These are phyloP conservation scores for Pythium inflatum DNA, from an alignment of 352 stramenopile species.

Conservation along the genomic window DNA sequence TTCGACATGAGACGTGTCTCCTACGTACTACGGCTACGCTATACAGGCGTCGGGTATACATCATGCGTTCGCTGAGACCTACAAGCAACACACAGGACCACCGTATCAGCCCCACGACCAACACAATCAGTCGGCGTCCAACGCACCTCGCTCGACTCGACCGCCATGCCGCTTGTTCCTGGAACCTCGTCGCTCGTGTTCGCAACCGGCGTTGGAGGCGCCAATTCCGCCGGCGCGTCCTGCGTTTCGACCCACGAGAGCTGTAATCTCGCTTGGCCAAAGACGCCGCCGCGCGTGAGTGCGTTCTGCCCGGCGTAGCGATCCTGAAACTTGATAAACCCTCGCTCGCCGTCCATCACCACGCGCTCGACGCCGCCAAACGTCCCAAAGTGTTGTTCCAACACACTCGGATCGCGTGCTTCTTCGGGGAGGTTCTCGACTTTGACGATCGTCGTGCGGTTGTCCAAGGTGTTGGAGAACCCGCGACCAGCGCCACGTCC, in stretches of 20 bases:
- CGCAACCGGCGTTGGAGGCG: slow-evolving; percentile 20
- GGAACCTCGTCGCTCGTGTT: not conserved
- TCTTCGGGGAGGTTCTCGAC: slow-evolving; percentile 77
- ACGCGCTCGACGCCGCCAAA: slow-evolving; percentile 84
- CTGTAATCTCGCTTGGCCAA: slow-evolving; percentile 59
- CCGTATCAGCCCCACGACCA: not conserved
- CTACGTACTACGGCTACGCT: not conserved
- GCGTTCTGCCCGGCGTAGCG: slow-evolving; percentile 75
- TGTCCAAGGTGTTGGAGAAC: slow-evolving; percentile 76
- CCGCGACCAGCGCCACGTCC: slow-evolving; percentile 43
- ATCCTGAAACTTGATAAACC: slow-evolving; percentile 87
- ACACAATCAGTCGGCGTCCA: too few relatives aligned
- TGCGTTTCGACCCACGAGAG: slow-evolving; percentile 69
- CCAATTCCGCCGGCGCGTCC: slow-evolving; percentile 54
- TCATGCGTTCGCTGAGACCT: slow-evolving; percentile 31
- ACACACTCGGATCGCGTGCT: slow-evolving; percentile 68
- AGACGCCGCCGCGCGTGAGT: slow-evolving; percentile 61
- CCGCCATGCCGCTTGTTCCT: not conserved
- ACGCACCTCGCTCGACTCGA: slow-evolving; percentile 30
- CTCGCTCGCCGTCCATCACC: slow-evolving; percentile 60
- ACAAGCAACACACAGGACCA: not conserved
- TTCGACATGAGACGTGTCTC: too few relatives aligned
- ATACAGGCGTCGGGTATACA: not conserved
- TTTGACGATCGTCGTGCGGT: slow-evolving; percentile 85
- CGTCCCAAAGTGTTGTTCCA: slow-evolving; percentile 87